These are phyloP conservation scores for Candida silvicultrix DNA, from an alignment of 805 yeast genomes.

Conservation along the genomic window DNA sequence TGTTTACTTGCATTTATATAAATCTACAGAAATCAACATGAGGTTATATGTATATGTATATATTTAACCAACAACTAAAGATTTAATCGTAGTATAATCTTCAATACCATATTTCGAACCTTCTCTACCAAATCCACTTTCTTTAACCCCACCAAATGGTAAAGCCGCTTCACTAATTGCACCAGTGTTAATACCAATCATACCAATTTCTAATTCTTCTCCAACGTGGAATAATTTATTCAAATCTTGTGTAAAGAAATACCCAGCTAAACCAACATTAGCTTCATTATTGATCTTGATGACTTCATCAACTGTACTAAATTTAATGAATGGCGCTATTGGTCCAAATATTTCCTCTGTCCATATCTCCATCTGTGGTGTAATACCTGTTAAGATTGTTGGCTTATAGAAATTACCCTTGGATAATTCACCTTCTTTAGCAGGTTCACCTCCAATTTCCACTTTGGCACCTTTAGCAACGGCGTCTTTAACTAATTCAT, in stretches of 20 bases:
- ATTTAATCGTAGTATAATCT: conserved; percentile 62
- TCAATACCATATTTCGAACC: conserved; percentile 73
- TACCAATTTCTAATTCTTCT: conserved; percentile 67
- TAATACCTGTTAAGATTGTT: conserved; percentile 59
- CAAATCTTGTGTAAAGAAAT: conserved; percentile 56
- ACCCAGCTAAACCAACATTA: conserved; percentile 73
- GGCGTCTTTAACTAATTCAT: conserved; percentile 61
- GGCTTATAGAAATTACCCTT: conserved; percentile 49
- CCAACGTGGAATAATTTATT: conserved; percentile 52
- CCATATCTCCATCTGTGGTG: conserved; percentile 48
- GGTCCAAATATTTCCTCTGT: conserved; percentile 84
- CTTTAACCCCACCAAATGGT: conserved; percentile 75
- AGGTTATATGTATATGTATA: neutral
- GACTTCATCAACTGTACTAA: conserved; percentile 59
- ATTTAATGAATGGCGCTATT: conserved; percentile 62
- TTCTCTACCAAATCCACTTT: conserved; percentile 78
- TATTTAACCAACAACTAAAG: conserved; percentile 44
- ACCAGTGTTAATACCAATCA: conserved; percentile 81
- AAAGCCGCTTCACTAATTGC: conserved; percentile 50
- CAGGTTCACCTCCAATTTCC: conserved; percentile 51
- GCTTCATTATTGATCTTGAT: conserved; percentile 55
- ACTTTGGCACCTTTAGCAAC: conserved; percentile 57
- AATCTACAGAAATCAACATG: too few species aligned
- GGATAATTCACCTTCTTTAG: conserved; percentile 46
- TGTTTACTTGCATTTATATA: too few species aligned